Evolutionary conservation across 164 flowering plant genomes (phyloP), one percentile per base, ranked within the genome.

Genomic region (Brasenia schreberi): DNA sequence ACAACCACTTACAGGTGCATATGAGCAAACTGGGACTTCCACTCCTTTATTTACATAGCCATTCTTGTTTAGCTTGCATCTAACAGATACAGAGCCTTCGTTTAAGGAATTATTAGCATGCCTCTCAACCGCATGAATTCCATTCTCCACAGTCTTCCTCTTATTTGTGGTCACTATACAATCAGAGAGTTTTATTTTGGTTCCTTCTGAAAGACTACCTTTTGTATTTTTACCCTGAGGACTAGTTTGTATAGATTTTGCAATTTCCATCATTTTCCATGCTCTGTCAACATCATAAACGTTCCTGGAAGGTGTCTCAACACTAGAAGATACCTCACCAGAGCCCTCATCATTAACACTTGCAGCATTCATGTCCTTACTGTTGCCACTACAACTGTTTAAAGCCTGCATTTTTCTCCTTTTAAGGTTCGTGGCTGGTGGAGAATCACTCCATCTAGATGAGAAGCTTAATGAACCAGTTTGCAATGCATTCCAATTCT

Each of bases 201-300:
- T 64, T 70, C 65, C 69, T 68, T 61, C 67, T 49, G 70, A 60
- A 12, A 45, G 16, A 65, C 33, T 71, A 23, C n/a, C n/a, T n/a
- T n/a, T n/a, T n/a, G 66, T 66, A 69, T 68, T 66, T 11, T 52
- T 61, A 7, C 43, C 18, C 16, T 42, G 59, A 67, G 59, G 18
- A 58, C 67, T 61, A 7, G 27, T 53, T 43, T 68, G 71, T 6
- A 68, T 45, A 19, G 83, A 76, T 76, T 74, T 82, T 9, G 95
- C 97, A 45, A 69, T 77, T 66, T 78, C 73, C 83, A 90, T 65
- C 85, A 85, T 80, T 77, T 81, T 84, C 97, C 97, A 90, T 16
- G 97, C 95, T 76, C 73, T 84, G 18, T 75, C 71, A 56, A 79
- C 70, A 77, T 85, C 88, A 58, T 56, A 5, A 23, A 6, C 52